Percentiles rank a stretch among this genome's conserved stretches.
These are phyloP conservation scores for Tagetes erecta DNA, from an alignment of 129 eudicot species.

Conservation along the genomic window DNA sequence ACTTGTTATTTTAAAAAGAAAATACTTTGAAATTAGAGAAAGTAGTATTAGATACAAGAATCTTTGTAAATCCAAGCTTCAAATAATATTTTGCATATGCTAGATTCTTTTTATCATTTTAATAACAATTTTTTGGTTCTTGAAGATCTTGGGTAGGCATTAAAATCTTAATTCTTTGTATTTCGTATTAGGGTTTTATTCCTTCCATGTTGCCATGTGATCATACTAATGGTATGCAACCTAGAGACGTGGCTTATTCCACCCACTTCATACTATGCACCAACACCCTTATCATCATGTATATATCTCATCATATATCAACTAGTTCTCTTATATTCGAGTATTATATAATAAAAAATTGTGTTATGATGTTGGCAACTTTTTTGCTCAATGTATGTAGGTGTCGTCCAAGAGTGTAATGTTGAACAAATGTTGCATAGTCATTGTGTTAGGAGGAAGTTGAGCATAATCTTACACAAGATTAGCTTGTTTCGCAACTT, in stretches of 20 bases:
- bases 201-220: conserved; percentile 41
- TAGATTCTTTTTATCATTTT: conserved; percentile 27
- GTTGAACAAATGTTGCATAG: no score
- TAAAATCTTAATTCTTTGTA: conserved; percentile 22
- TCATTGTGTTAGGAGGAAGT: no score
- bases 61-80: conserved; percentile 37
- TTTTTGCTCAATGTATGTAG: no score
- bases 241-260: conserved; percentile 31
- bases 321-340: background rate
- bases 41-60: conserved; percentile 16
- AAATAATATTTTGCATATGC: conserved; percentile 30
- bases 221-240: conserved; percentile 28
- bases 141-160: conserved; percentile 17
- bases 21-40: background rate
- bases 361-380: no score
- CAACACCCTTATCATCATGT: conserved; percentile 7
- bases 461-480: no score
- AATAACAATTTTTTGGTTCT: background rate
- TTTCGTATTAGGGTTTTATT: conserved; percentile 32
- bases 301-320: background rate
- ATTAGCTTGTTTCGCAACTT: no score
- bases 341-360: no score
- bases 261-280: conserved; percentile 10
- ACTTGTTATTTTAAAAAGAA: background rate
- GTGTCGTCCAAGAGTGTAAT: no score